phyloP scores from a whole-genome alignment of 2,329 filamentous ascomycete species.

The Trichoderma hamatum region DNA sequence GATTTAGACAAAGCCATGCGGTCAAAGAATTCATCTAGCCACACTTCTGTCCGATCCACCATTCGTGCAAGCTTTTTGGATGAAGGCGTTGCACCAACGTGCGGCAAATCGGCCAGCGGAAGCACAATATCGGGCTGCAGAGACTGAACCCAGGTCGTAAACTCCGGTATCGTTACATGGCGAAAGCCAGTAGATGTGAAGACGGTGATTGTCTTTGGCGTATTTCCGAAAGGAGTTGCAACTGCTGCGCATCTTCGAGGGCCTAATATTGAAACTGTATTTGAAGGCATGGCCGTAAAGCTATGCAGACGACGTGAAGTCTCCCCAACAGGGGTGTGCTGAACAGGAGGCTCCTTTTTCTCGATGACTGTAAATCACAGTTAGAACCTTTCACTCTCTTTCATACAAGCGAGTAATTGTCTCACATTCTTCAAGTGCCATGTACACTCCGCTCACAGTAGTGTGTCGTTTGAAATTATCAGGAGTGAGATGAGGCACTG shows the following conservation, averaged over 20 bases:
- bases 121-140: slow-evolving; percentile 81
- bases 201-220: slow-evolving; percentile 70
- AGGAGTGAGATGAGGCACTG: slow-evolving; percentile 84
- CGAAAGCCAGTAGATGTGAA: slow-evolving; percentile 87
- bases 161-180: slow-evolving; percentile 68
- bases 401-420: slow-evolving; percentile 13
- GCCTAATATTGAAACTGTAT: slow-evolving; percentile 70
- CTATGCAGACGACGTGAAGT: slow-evolving; percentile 65
- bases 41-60: slow-evolving; percentile 81
- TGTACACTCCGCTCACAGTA: slow-evolving; percentile 69
- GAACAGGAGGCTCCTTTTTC: slow-evolving; percentile 54
- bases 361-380: slow-evolving; percentile 54
- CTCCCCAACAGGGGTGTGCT: slow-evolving; percentile 42
- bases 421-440: slow-evolving; percentile 92
- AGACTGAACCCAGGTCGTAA: slow-evolving; percentile 64
- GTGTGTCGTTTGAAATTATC: slow-evolving; percentile 74
- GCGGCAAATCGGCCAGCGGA: slow-evolving; percentile 71
- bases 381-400: neutral
- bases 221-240: slow-evolving; percentile 69
- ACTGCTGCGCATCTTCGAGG: slow-evolving; percentile 79
- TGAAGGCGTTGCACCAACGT: slow-evolving; percentile 55
- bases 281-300: slow-evolving; percentile 73
- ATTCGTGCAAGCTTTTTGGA: slow-evolving; percentile 79
- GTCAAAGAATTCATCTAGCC: slow-evolving; percentile 70
- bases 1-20: slow-evolving; percentile 34